phyloP scores from a whole-genome alignment of 495 filamentous ascomycete genomes.

The Trichoderma asperelloides region DNA sequence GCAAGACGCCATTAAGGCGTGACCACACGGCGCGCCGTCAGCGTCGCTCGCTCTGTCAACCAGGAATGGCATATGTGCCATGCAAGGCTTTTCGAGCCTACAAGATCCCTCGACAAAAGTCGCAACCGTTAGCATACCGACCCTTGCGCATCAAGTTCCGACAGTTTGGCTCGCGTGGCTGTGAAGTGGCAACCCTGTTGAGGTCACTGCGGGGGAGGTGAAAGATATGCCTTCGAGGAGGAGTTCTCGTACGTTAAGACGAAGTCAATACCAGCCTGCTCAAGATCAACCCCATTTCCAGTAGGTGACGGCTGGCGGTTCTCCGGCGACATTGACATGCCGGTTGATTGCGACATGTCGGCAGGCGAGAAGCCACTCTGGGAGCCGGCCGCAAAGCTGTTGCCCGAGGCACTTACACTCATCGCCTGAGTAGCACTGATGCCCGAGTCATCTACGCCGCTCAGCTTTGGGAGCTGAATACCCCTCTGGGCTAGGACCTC shows the following conservation, averaged over 20 bases:
- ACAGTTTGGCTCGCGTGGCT: conserved; percentile 12
- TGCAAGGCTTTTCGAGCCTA: conserved; percentile 91
- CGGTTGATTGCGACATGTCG: conserved; percentile 29
- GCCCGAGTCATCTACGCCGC: conserved; percentile 34
- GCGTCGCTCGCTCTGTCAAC: conserved; percentile 47
- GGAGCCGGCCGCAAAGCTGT: conserved; percentile 32
- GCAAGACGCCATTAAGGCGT: conserved; percentile 84
- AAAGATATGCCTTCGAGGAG: conserved; percentile 53
- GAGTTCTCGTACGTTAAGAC: conserved; percentile 77
- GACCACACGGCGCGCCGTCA: conserved; percentile 53
- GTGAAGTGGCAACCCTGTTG: conserved; percentile 12
- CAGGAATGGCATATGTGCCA: conserved; percentile 82
- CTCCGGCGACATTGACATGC: conserved; percentile 25
- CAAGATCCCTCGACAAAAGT: conserved; percentile 19
- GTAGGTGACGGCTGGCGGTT: conserved; percentile 21
- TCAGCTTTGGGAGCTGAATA: conserved; percentile 44
- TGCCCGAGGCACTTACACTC: conserved; percentile 50
- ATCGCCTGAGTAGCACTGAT: conserved; percentile 41
- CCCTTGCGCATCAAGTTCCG: conserved; percentile 10
- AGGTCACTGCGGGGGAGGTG: conserved; percentile 48
- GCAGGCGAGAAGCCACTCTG: conserved; percentile 37
- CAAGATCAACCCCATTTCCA: conserved; percentile 56
- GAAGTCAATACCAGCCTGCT: conserved; percentile 89
- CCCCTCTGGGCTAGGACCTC: conserved; percentile 65
- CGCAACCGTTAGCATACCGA: conserved; percentile 26